Percentiles rank a stretch among this genome's conserved stretches.
These are phyloP conservation scores for Pilasporangium apinafurcum DNA, from an alignment of 352 stramenopile genomes.

Conservation along the genomic window DNA sequence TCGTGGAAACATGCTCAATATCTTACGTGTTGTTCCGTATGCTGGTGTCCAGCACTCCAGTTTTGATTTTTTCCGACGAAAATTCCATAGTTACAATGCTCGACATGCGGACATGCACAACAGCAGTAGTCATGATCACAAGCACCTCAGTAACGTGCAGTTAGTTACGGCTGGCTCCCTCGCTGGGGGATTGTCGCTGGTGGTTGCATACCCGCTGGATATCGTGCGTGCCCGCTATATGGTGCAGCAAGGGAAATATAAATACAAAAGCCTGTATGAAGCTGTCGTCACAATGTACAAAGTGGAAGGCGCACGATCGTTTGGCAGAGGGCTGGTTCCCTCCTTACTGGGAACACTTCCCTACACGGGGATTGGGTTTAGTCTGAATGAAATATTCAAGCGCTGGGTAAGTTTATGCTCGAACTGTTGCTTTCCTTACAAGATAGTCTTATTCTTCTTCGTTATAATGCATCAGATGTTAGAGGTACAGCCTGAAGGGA, in stretches of 20 bases:
- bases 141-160: slow-evolving; percentile 75
- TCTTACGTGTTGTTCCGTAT: slow-evolving; percentile 74
- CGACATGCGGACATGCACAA: slow-evolving; percentile 28
- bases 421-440: background rate
- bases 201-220: slow-evolving; percentile 77
- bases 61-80: slow-evolving; percentile 77
- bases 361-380: slow-evolving; percentile 84
- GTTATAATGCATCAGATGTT: slow-evolving; percentile 19
- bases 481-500: slow-evolving; percentile 23
- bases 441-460: background rate
- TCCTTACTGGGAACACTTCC: slow-evolving; percentile 78
- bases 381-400: slow-evolving; percentile 82
- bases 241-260: slow-evolving; percentile 78
- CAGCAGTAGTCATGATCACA: slow-evolving; percentile 25
- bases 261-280: slow-evolving; percentile 67
- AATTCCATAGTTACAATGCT: slow-evolving; percentile 79
- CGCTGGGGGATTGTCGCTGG: slow-evolving; percentile 61
- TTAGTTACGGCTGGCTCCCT: slow-evolving; percentile 67
- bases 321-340: slow-evolving; percentile 63
- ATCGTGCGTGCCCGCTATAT: slow-evolving; percentile 81
- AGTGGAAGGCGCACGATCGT: slow-evolving; percentile 56
- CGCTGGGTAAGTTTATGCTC: slow-evolving; percentile 28
- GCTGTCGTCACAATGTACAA: slow-evolving; percentile 75
- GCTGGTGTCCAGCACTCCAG: slow-evolving; percentile 76
- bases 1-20: slow-evolving; percentile 71